These are phyloP conservation scores for Boletus reticulatus DNA, from an alignment of 768 basidiomycete genomes.

Conservation along the genomic window DNA sequence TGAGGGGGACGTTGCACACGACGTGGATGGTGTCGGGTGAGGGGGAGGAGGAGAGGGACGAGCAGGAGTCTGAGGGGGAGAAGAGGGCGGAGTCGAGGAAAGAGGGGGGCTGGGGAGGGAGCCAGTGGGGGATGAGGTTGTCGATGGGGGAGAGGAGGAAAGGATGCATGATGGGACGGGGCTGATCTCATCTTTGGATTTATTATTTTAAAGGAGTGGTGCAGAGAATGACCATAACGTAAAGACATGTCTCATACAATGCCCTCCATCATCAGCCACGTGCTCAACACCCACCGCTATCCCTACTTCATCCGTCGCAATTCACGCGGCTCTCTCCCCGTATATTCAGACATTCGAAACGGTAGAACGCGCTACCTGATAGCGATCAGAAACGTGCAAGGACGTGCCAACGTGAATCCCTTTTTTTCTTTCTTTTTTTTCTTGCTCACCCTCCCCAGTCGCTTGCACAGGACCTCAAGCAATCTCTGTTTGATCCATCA, in stretches of 20 bases:
- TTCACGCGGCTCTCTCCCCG: constrained; percentile 63
- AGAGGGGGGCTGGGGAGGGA: too few species aligned
- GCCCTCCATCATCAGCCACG: constrained; percentile 16
- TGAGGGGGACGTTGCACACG: constrained; percentile 64
- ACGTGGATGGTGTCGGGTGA: constrained; percentile 39
- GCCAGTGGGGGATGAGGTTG: constrained; percentile 8
- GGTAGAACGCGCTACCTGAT: constrained; percentile 56
- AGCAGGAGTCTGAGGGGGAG: constrained; percentile 40
- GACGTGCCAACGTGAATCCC: constrained; percentile 51
- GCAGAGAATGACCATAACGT: neutral
- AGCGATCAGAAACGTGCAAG: constrained; percentile 67
- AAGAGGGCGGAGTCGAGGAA: neutral
- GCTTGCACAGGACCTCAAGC: constrained; percentile 55
- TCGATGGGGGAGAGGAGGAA: constrained; percentile 23
- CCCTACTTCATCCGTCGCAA: constrained; percentile 67
- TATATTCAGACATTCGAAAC: constrained; percentile 74
- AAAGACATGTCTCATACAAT: neutral
- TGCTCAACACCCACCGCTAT: constrained; percentile 4
- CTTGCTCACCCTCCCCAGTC: constrained; percentile 36
- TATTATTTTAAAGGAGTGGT: constrained; percentile 9
- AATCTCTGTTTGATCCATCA: constrained; percentile 46
- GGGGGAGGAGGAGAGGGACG: constrained; percentile 22
- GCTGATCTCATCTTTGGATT: too few species aligned
- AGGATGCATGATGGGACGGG: neutral
- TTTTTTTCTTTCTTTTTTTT: neutral